Percentiles rank a stretch among this genome's conserved stretches.
These are phyloP conservation scores for Rhododendron molle DNA, from an alignment of 148 eudicot species.

Conservation along the genomic window DNA sequence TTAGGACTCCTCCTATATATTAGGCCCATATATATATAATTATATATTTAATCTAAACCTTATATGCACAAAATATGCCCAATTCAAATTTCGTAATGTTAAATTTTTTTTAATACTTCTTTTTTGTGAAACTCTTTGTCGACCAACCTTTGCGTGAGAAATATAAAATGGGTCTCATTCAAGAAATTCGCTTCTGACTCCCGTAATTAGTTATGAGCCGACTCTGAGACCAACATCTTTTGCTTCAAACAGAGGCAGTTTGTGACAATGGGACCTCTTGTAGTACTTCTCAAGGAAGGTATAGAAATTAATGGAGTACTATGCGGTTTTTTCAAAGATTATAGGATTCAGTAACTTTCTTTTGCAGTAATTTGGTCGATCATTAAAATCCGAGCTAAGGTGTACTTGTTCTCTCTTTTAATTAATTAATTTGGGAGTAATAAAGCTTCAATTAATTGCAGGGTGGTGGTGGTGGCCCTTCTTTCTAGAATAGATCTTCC, in stretches of 20 bases:
- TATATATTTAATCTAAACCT: no score
- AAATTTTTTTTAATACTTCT: no score
- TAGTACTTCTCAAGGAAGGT: neutral
- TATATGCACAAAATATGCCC: no score
- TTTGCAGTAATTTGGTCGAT: neutral
- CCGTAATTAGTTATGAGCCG: no score
- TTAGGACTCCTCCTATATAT: no score
- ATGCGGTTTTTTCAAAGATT: neutral
- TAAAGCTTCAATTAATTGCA: neutral
- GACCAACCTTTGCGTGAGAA: no score
- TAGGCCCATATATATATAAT: no score
- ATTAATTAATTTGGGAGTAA: neutral
- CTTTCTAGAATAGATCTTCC: conserved; percentile 21
- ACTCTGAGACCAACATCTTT: neutral
- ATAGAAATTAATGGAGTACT: neutral
- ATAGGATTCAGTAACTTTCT: neutral
- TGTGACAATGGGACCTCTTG: neutral
- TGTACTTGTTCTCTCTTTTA: conserved; percentile 1
- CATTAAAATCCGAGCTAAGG: conserved; percentile 1
- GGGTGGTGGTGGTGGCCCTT: conserved; percentile 3
- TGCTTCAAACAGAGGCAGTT: neutral
- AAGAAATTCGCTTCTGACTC: no score
- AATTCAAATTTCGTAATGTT: no score
- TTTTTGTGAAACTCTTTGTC: no score
- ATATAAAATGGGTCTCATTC: no score